Evolutionary conservation across 495 filamentous ascomycete genomes (phyloP).

Genomic region (Paragyromitra xinjiangensis): DNA sequence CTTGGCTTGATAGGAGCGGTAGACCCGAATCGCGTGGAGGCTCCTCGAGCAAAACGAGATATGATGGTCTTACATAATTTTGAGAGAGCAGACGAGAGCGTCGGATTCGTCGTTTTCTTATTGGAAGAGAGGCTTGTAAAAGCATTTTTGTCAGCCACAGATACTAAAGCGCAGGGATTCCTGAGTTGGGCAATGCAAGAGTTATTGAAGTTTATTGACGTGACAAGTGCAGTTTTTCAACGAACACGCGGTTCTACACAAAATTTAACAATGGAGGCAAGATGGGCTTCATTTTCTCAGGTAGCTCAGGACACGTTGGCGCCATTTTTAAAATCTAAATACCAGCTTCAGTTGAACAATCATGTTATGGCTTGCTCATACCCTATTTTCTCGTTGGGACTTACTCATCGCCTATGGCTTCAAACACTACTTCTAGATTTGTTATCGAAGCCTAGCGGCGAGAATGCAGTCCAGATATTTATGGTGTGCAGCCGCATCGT

Average conservation of each 20-base stretch:
- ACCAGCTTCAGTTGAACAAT: conserved; percentile 70
- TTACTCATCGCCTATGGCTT: conserved; percentile 82
- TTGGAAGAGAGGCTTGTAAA: conserved; percentile 88
- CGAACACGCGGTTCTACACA: conserved; percentile 62
- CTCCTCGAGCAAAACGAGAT: conserved; percentile 74
- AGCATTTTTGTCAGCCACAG: conserved; percentile 86
- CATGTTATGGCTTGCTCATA: conserved; percentile 67
- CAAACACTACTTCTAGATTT: conserved; percentile 80
- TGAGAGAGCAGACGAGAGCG: conserved; percentile 75
- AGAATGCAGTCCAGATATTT: conserved; percentile 78
- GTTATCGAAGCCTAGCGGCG: conserved; percentile 73
- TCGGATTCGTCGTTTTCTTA: conserved; percentile 84
- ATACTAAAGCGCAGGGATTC: conserved; percentile 86
- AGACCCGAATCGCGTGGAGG: conserved; percentile 88
- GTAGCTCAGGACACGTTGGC: conserved; percentile 78
- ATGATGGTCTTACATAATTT: conserved; percentile 86
- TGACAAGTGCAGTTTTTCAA: conserved; percentile 68
- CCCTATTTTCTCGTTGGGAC: conserved; percentile 73
- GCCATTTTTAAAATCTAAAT: conserved; percentile 85
- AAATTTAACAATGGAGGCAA: conserved; percentile 60
- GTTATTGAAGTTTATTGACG: conserved; percentile 76
- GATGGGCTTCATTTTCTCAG: conserved; percentile 80
- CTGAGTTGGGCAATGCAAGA: conserved; percentile 94
- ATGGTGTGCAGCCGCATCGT: conserved; percentile 80
- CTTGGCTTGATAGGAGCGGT: conserved; percentile 88